These are phyloP conservation scores for Harringtonia lauricola DNA, from an alignment of 2,329 filamentous ascomycete genomes.

Conservation along the genomic window DNA sequence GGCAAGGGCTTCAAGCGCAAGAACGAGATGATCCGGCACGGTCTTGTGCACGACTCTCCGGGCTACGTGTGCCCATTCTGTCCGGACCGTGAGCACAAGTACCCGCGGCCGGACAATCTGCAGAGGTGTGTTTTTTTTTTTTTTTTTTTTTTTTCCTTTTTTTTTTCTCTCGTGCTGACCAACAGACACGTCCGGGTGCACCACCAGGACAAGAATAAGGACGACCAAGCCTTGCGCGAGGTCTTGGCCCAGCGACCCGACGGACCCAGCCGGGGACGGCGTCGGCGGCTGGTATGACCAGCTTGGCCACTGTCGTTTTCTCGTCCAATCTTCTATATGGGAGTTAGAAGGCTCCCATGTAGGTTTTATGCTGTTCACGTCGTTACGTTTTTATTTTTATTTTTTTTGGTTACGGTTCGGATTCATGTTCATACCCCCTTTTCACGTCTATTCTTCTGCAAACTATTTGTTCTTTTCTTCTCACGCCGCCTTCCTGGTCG, in stretches of 20 bases:
- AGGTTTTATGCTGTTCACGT: neutral
- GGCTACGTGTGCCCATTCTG: conserved; percentile 97
- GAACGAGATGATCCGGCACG: conserved; percentile 65
- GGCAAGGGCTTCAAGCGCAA: conserved; percentile 62
- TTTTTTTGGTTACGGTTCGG: conserved; percentile 2
- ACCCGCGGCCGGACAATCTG: conserved; percentile 89
- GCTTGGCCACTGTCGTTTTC: neutral
- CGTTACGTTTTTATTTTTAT: neutral
- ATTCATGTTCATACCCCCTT: neutral
- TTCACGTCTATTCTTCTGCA: conserved; percentile 4
- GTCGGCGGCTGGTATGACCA: conserved; percentile 23
- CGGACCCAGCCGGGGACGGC: conserved; percentile 68
- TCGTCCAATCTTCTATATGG: neutral
- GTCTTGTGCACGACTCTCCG: conserved; percentile 85
- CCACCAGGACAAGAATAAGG: conserved; percentile 80
- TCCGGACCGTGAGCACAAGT: conserved; percentile 84
- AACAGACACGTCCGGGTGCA: conserved; percentile 82
- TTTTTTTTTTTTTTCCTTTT: neutral
- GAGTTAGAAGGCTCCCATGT: no score
- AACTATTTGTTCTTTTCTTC: neutral
- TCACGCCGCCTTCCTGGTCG: neutral
- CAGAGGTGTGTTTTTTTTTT: conserved; percentile 55
- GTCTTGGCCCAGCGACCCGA: conserved; percentile 80
- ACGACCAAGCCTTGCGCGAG: conserved; percentile 69
- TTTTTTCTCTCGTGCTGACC: neutral